These are phyloP conservation scores for Citrus glauca DNA, from an alignment of 345 rosid genomes.

Conservation along the genomic window DNA sequence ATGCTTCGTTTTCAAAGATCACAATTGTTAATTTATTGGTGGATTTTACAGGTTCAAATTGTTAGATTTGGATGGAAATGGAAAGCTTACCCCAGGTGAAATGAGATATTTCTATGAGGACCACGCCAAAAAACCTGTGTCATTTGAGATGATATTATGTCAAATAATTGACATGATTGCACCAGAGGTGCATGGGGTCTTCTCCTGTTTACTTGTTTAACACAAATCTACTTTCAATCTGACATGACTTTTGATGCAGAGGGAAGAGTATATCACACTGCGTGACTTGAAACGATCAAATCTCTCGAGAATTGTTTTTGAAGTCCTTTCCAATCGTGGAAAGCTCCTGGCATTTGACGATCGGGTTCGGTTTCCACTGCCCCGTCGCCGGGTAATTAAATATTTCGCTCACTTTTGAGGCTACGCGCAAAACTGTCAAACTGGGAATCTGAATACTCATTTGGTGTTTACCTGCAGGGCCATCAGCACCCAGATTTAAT, in stretches of 20 bases:
- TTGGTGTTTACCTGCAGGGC: too few species aligned
- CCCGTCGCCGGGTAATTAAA: slow-evolving; percentile 62
- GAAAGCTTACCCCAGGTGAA: slow-evolving; percentile 74
- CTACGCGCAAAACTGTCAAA: not conserved
- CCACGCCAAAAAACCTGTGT: slow-evolving; percentile 63
- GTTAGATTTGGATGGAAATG: slow-evolving; percentile 88
- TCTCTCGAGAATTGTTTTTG: slow-evolving; percentile 81
- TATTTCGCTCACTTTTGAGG: not conserved
- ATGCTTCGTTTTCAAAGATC: not conserved
- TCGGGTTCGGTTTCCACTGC: slow-evolving; percentile 79
- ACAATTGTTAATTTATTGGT: not conserved
- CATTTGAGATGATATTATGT: slow-evolving; percentile 77
- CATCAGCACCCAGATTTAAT: too few species aligned
- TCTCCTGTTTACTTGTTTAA: not conserved
- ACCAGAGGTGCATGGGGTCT: slow-evolving; percentile 52
- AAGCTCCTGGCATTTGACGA: slow-evolving; percentile 85
- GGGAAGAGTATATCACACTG: slow-evolving; percentile 62
- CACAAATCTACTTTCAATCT: not conserved
- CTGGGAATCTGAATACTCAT: not conserved
- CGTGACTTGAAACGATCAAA: slow-evolving; percentile 59
- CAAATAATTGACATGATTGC: slow-evolving; percentile 90
- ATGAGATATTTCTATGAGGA: slow-evolving; percentile 85
- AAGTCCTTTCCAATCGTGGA: slow-evolving; percentile 80
- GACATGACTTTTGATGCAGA: slow-evolving; percentile 34
- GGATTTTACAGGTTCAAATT: slow-evolving; percentile 69